phyloP scores from a whole-genome alignment of 148 eudicot genomes.

The Arctostaphylos glauca region DNA sequence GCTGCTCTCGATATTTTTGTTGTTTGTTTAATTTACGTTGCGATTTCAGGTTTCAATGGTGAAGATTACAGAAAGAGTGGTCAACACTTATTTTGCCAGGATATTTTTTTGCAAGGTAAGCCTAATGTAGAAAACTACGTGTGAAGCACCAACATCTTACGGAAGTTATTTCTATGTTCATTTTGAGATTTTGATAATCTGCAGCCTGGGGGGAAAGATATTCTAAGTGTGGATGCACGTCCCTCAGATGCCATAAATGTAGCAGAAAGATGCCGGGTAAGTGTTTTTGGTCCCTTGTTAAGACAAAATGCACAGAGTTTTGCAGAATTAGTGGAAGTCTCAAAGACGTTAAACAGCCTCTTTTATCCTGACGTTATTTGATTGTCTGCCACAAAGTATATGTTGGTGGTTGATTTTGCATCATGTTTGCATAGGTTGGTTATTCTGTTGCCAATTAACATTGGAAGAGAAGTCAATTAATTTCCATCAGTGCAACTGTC shows the following conservation, averaged over 20 bases:
- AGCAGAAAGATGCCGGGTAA: slow-evolving; percentile 66
- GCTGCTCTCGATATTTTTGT: background rate
- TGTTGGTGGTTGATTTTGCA: background rate
- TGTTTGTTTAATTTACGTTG: slow-evolving; percentile 1
- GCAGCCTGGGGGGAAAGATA: slow-evolving; percentile 53
- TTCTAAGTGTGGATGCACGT: slow-evolving; percentile 63
- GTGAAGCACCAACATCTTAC: background rate
- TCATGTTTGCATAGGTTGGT: background rate
- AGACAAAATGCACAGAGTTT: background rate
- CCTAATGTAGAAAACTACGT: background rate
- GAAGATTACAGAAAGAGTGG: slow-evolving; percentile 61
- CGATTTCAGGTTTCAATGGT: slow-evolving; percentile 68
- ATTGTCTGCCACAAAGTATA: background rate
- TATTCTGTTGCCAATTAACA: background rate
- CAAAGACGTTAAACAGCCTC: background rate
- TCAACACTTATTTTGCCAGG: slow-evolving; percentile 56
- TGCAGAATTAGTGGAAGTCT: background rate
- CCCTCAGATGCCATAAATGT: slow-evolving; percentile 88
- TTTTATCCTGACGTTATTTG: background rate
- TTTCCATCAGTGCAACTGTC: background rate
- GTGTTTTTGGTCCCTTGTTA: slow-evolving; percentile 9
- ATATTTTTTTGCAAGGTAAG: slow-evolving; percentile 62
- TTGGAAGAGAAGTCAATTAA: background rate
- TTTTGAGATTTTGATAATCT: background rate
- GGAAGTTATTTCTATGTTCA: background rate